phyloP scores from a whole-genome alignment of 495 filamentous ascomycete species.

The Alectoria sarmentosa region DNA sequence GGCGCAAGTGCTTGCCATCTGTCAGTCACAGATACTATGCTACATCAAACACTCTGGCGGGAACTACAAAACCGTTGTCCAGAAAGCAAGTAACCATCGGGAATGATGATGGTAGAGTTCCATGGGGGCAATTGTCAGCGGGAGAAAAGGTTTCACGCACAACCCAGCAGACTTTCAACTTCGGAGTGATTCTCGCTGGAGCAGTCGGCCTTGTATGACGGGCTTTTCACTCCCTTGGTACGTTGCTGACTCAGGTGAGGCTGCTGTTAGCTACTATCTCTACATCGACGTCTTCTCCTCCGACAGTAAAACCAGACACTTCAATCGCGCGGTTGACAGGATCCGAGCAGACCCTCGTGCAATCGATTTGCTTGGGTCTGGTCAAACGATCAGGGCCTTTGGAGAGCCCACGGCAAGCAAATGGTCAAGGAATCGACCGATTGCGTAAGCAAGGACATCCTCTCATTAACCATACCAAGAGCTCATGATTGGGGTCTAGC shows the following conservation, averaged over 20 bases:
- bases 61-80: slow-evolving; percentile 25
- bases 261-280: slow-evolving; percentile 67
- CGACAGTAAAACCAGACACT: slow-evolving; percentile 78
- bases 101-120: slow-evolving; percentile 73
- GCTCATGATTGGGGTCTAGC: slow-evolving; percentile 32
- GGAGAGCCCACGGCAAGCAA: slow-evolving; percentile 77
- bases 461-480: background rate
- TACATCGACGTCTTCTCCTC: slow-evolving; percentile 83
- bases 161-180: slow-evolving; percentile 85
- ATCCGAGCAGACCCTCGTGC: slow-evolving; percentile 67
- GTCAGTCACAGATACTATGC: slow-evolving; percentile 36
- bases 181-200: slow-evolving; percentile 68
- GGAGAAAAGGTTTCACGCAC: slow-evolving; percentile 78
- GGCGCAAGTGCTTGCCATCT: background rate
- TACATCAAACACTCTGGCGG: slow-evolving; percentile 40
- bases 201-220: slow-evolving; percentile 60
- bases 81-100: slow-evolving; percentile 68
- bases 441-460: slow-evolving; percentile 54
- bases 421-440: slow-evolving; percentile 78
- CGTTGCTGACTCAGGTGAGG: slow-evolving; percentile 37
- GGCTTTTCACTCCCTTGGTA: background rate
- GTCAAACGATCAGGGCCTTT: slow-evolving; percentile 69
- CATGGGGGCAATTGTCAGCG: slow-evolving; percentile 67
- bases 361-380: slow-evolving; percentile 65
- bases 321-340: slow-evolving; percentile 77